Evolutionary conservation across 106 monocot genomes (phyloP), one percentile per base, ranked within the genome.

Genomic region (Acorus gramineus): DNA sequence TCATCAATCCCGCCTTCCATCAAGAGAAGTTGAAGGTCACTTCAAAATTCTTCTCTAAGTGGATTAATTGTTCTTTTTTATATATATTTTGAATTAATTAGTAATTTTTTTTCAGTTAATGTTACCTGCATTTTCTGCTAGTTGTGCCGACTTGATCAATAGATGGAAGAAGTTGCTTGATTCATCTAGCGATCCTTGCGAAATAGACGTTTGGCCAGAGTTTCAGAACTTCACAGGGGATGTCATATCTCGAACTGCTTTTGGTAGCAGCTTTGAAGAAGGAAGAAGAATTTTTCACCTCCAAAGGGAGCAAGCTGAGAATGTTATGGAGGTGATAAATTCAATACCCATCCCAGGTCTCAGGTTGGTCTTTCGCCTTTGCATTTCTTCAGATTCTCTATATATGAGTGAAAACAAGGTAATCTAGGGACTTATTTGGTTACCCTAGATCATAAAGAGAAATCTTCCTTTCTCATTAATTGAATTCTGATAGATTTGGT

Each of bases 1-100:
- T 92, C 46, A 60, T 92, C 6, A 92, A 85, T 66, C 92, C 92
- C 13, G 92, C 87, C 53, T 92, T 92, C 65, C 92, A 87, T 62
- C 45, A 80, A 4, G 87, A 87, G 47, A 92, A 88, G 59, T 61
- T 92, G 9, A 87, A 87, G 87, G 92, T 92, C 81, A 47, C 28
- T 28, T 28, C 28, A 28, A 28, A 28, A 28, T 28, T 28, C 28
- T 28, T 28, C 28, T 28, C 28, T 28, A 28, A 28, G 0, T 28
- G 28, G 28, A 28, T 28, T 0, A 28, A 0, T 28, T 28, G 1
- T 28, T 28, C 28, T 28, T 28, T 28, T 28, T 28, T 28, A 28
- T 28, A 28, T 28, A 28, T 28, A 28, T 28, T 28, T 28, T 28
- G 28, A 28, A 28, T 28, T 28, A 28, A 28, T 28, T 28, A 28